A percentile compares a stretch with the other conserved stretches of the same genome.
These are phyloP conservation scores for Neltuma alba DNA, from an alignment of 306 rosid species.

Conservation along the genomic window DNA sequence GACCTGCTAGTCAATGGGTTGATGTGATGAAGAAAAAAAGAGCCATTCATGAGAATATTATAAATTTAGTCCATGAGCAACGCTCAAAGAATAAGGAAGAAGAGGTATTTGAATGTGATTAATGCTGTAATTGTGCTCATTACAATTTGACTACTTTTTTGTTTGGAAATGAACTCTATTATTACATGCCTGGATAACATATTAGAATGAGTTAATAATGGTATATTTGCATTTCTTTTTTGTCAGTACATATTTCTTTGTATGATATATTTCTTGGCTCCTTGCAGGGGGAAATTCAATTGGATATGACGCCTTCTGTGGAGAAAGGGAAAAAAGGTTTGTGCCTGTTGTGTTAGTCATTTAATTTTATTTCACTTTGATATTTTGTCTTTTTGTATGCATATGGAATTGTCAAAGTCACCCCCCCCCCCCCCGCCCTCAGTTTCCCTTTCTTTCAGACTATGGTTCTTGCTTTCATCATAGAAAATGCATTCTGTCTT, in stretches of 20 bases:
- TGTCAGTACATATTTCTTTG: slow-evolving; percentile 16
- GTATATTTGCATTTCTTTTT: slow-evolving; percentile 23
- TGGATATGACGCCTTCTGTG: slow-evolving; percentile 44
- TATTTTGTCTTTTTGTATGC: slow-evolving; percentile 18
- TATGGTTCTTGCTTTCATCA: slow-evolving; percentile 5
- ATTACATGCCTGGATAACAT: not conserved
- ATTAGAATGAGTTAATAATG: slow-evolving; percentile 15
- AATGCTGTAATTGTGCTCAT: slow-evolving; percentile 24
- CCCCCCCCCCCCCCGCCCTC: not conserved
- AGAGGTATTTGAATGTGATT: slow-evolving; percentile 45
- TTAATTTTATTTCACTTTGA: slow-evolving; percentile 5
- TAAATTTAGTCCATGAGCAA: slow-evolving; percentile 69
- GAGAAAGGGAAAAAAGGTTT: slow-evolving; percentile 70
- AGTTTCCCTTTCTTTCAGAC: not conserved
- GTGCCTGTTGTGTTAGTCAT: slow-evolving; percentile 7
- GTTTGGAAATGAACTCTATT: not conserved
- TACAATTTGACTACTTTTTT: slow-evolving; percentile 9
- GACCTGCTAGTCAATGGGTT: slow-evolving; percentile 75
- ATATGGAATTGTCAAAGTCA: not conserved
- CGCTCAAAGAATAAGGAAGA: slow-evolving; percentile 50
- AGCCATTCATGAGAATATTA: slow-evolving; percentile 80
- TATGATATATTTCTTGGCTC: slow-evolving; percentile 22
- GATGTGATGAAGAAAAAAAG: slow-evolving; percentile 96
- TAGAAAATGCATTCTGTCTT: not conserved
- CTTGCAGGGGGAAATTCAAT: slow-evolving; percentile 61